A percentile compares a stretch with the other conserved stretches of the same genome.
Conservation (phyloP, 306 rosid species). For the Calophaca sinica region DNA sequence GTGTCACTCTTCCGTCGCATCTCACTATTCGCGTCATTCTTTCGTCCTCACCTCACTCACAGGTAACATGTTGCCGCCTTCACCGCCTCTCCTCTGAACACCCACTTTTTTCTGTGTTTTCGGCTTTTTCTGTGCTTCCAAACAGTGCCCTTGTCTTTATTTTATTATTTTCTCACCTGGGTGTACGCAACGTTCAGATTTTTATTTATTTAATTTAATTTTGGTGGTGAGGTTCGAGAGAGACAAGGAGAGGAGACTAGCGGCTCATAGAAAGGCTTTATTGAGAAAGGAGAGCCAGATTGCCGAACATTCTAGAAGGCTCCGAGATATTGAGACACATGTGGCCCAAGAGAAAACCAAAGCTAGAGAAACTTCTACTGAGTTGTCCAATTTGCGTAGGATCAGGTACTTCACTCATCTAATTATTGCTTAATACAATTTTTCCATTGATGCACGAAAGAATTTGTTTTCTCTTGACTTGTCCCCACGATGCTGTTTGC, state of each 20-base stretch:
- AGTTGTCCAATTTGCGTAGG: conserved; percentile 62
- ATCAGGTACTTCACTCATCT: conserved; percentile 55
- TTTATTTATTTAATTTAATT: background rate
- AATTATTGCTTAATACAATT: background rate
- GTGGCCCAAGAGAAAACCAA: conserved; percentile 51
- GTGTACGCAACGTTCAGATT: too few species aligned
- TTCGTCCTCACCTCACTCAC: too few species aligned
- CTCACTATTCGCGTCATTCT: too few species aligned
- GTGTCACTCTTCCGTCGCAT: too few species aligned
- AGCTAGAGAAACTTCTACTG: conserved; percentile 49
- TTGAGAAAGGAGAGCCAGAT: conserved; percentile 79
- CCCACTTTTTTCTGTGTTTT: conserved; percentile 40
- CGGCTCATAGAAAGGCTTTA: conserved; percentile 63
- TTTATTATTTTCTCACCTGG: too few species aligned
- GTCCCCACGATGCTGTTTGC: too few species aligned
- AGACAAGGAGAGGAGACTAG: conserved; percentile 63
- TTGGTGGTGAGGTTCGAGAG: conserved; percentile 64
- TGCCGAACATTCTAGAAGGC: conserved; percentile 63
- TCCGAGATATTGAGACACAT: conserved; percentile 51
- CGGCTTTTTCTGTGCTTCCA: too few species aligned
- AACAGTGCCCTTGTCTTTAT: too few species aligned
- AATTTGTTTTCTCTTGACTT: background rate
- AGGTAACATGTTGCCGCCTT: conserved; percentile 67
- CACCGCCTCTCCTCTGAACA: conserved; percentile 66
- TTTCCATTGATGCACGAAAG: background rate